A percentile compares a stretch with the other conserved stretches of the same genome.
phyloP scores from a whole-genome alignment of 2,329 filamentous ascomycete species.

The Penicillium sp. region DNA sequence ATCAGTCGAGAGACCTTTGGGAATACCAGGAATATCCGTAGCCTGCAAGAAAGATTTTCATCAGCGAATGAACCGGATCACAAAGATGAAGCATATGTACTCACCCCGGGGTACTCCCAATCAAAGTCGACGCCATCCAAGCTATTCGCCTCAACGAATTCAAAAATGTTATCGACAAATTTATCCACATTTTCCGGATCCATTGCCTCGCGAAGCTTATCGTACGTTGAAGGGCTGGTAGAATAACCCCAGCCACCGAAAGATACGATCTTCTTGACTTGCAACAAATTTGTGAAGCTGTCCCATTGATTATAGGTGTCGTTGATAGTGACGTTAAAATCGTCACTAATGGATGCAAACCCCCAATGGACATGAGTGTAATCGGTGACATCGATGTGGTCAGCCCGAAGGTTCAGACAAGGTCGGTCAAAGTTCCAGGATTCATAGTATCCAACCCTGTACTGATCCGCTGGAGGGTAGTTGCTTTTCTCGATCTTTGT shows the following conservation, averaged over 20 bases:
- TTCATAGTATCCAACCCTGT: background rate
- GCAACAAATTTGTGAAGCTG: constrained; percentile 5
- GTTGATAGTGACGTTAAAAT: background rate
- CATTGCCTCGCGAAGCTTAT: background rate
- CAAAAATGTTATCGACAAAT: background rate
- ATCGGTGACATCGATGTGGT: background rate
- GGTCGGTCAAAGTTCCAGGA: background rate
- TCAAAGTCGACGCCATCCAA: background rate
- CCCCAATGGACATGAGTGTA: background rate
- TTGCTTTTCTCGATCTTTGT: background rate
- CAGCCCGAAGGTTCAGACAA: background rate
- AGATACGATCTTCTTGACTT: background rate
- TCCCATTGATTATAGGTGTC: background rate
- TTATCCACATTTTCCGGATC: background rate
- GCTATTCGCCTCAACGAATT: background rate
- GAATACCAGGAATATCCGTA: constrained; percentile 7
- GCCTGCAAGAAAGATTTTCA: constrained; percentile 28
- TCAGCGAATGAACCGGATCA: constrained; percentile 38
- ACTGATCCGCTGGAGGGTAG: background rate
- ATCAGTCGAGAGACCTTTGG: constrained; percentile 24
- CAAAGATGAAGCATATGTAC: constrained; percentile 6
- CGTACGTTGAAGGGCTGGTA: background rate
- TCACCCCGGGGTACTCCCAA: background rate
- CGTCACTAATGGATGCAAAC: background rate
- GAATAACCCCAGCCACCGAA: background rate